Conservation (phyloP, 352 stramenopile genomes). For the Globisporangium emineosum region DNA sequence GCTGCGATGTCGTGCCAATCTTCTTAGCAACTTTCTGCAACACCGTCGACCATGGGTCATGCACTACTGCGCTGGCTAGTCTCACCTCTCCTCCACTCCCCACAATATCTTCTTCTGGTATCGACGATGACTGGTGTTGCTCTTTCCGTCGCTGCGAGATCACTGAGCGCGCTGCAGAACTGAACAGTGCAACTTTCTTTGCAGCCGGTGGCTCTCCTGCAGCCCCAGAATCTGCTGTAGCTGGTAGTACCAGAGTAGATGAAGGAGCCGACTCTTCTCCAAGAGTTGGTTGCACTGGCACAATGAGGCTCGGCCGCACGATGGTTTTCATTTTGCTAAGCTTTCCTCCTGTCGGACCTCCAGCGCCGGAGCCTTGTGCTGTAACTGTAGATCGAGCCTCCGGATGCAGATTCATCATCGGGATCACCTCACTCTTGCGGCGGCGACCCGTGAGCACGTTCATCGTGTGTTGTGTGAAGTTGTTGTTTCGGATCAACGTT, state of each 20-base stretch:
- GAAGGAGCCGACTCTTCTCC: background rate
- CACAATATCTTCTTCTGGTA: background rate
- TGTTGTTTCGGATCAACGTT: background rate
- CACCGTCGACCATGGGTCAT: slow-evolving; percentile 32
- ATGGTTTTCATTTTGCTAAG: slow-evolving; percentile 12
- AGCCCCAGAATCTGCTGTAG: background rate
- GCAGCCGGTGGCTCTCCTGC: background rate
- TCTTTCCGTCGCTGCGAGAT: slow-evolving; percentile 20
- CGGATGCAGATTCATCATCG: background rate
- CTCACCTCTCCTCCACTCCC: background rate
- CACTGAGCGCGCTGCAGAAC: slow-evolving; percentile 33
- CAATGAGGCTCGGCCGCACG: background rate
- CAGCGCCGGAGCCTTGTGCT: background rate
- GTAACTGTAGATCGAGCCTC: background rate
- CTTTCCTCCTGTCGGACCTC: background rate
- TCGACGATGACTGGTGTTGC: slow-evolving; percentile 6
- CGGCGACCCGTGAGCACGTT: background rate
- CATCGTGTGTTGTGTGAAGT: slow-evolving; percentile 30
- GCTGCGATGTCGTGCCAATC: background rate
- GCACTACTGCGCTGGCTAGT: background rate
- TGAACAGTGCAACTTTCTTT: slow-evolving; percentile 18
- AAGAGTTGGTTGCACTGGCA: background rate
- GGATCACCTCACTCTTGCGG: slow-evolving; percentile 5
- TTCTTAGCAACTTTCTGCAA: slow-evolving; percentile 27
- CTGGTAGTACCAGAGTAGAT: background rate